These are phyloP conservation scores for Dactylellina cionopaga DNA, from an alignment of 2,329 filamentous ascomycete genomes.

Conservation along the genomic window DNA sequence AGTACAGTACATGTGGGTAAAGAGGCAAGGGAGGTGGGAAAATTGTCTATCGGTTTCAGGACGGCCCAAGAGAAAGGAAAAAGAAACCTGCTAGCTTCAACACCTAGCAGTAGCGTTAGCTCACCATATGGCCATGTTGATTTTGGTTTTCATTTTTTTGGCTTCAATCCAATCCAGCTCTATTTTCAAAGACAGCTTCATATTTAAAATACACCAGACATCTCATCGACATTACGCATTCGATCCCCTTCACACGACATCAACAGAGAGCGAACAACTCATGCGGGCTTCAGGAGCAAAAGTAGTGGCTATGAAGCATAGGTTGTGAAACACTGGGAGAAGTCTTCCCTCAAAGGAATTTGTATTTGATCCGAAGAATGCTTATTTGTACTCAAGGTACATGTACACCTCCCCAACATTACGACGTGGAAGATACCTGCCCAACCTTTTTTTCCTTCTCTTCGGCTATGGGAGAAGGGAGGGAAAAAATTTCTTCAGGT, in stretches of 20 bases:
- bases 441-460: slow-evolving; percentile 32
- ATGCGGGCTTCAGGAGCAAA: slow-evolving; percentile 39
- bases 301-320: slow-evolving; percentile 32
- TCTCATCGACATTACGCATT: slow-evolving; percentile 41
- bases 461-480: slow-evolving; percentile 27
- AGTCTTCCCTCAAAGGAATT: slow-evolving; percentile 28
- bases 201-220: slow-evolving; percentile 25
- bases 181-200: slow-evolving; percentile 8
- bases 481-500: slow-evolving; percentile 47
- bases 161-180: slow-evolving; percentile 6
- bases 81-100: slow-evolving; percentile 16
- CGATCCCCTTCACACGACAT: slow-evolving; percentile 37
- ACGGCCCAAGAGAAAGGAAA: slow-evolving; percentile 36
- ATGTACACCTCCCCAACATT: slow-evolving; percentile 35
- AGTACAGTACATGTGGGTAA: slow-evolving; percentile 50
- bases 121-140: slow-evolving; percentile 6
- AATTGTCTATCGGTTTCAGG: slow-evolving; percentile 52
- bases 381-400: too few relatives aligned
- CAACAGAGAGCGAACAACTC: slow-evolving; percentile 37
- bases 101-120: too few relatives aligned
- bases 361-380: slow-evolving; percentile 37
- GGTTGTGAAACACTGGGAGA: slow-evolving; percentile 46
- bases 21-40: slow-evolving; percentile 52
- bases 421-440: slow-evolving; percentile 42
- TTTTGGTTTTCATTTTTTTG: slow-evolving; percentile 4